A percentile compares a stretch with the other conserved stretches of the same genome.
These are phyloP conservation scores for Phanerochaete sordida DNA, from an alignment of 768 basidiomycete species.

Conservation along the genomic window DNA sequence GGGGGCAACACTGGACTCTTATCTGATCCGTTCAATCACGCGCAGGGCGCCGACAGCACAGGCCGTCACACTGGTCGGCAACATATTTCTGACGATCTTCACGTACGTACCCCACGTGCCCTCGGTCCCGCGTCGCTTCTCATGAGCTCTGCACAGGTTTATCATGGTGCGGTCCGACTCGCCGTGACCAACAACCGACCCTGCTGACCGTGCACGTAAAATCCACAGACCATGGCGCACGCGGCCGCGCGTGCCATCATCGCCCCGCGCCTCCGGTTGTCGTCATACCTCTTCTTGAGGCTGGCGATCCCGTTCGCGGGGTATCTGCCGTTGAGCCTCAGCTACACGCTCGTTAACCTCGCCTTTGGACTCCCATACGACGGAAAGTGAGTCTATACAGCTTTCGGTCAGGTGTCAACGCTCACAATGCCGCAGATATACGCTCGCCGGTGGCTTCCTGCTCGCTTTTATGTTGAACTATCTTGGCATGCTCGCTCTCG, in stretches of 20 bases:
- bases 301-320: slow-evolving; percentile 30
- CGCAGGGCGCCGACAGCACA: slow-evolving; percentile 30
- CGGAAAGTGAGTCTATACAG: slow-evolving; percentile 26
- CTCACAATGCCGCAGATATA: slow-evolving; percentile 4
- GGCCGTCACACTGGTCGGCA: slow-evolving; percentile 41
- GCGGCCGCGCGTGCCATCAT: slow-evolving; percentile 28
- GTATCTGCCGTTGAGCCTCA: slow-evolving; percentile 36
- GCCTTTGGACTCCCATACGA: slow-evolving; percentile 41
- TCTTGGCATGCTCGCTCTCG: slow-evolving; percentile 30
- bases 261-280: slow-evolving; percentile 33
- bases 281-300: slow-evolving; percentile 32
- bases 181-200: neutral
- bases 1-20: neutral
- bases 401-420: neutral
- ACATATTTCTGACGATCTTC: slow-evolving; percentile 30
- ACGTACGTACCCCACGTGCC: slow-evolving; percentile 20
- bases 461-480: slow-evolving; percentile 30
- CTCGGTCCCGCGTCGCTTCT: neutral
- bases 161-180: slow-evolving; percentile 16
- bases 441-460: slow-evolving; percentile 24
- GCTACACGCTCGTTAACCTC: slow-evolving; percentile 40
- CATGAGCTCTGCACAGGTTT: slow-evolving; percentile 20
- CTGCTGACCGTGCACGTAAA: neutral
- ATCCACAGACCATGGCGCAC: slow-evolving; percentile 28
- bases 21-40: slow-evolving; percentile 3